These are phyloP conservation scores for Leccinellum albellum DNA, from an alignment of 768 basidiomycete genomes.

Conservation along the genomic window DNA sequence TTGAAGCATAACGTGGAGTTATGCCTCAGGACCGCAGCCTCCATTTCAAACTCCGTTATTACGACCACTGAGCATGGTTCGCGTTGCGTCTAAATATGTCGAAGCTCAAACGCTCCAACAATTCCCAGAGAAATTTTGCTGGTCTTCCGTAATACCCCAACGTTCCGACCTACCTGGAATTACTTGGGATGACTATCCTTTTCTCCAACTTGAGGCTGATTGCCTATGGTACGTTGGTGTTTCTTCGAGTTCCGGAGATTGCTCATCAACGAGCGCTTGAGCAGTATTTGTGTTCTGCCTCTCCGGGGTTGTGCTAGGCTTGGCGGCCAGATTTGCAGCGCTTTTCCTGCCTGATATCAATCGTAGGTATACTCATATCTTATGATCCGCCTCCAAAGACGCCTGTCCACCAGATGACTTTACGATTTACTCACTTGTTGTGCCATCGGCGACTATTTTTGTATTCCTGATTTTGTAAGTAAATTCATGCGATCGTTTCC, in stretches of 20 bases:
- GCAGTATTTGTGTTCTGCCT: constrained; percentile 38
- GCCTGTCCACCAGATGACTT: constrained; percentile 53
- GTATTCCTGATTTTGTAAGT: constrained; percentile 55
- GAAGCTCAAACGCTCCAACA: constrained; percentile 5
- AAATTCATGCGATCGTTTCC: neutral
- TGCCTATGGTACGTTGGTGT: constrained; percentile 44
- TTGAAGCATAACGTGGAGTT: neutral
- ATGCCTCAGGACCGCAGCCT: too few relatives aligned
- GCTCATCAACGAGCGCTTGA: constrained; percentile 10
- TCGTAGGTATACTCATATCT: constrained; percentile 40
- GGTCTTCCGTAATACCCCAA: constrained; percentile 3
- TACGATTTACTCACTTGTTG: constrained; percentile 63
- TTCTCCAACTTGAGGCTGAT: constrained; percentile 54
- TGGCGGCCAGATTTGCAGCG: constrained; percentile 62
- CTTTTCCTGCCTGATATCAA: constrained; percentile 64
- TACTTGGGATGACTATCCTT: constrained; percentile 50
- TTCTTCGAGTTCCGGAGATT: constrained; percentile 16
- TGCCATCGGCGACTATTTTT: constrained; percentile 64
- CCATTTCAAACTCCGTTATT: constrained; percentile 12
- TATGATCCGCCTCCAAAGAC: neutral
- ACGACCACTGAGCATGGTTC: neutral
- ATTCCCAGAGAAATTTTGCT: constrained; percentile 15
- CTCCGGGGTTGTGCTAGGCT: constrained; percentile 56
- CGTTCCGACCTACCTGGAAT: neutral
- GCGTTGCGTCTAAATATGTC: constrained; percentile 13